These are phyloP conservation scores for Botrytis sinoallii DNA, from an alignment of 2,329 filamentous ascomycete genomes.

Conservation along the genomic window DNA sequence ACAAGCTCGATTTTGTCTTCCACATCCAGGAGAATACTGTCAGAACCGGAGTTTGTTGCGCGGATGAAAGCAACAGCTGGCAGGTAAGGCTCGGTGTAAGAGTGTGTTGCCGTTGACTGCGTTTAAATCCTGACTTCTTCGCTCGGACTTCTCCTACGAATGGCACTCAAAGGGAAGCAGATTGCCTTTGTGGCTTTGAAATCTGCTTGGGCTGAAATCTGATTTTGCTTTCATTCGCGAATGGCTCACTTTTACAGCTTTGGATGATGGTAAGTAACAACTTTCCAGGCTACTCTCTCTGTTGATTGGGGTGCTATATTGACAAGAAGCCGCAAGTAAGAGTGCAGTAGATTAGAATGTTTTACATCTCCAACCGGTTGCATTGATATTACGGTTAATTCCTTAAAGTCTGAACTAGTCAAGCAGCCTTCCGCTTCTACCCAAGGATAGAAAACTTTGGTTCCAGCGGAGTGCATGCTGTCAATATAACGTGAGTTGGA, in stretches of 20 bases:
- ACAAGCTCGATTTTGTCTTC: not conserved
- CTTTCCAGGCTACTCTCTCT: not conserved
- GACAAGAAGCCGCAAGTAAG: not conserved
- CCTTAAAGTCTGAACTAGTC: not conserved
- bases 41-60: not conserved
- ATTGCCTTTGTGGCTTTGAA: not conserved
- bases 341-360: accelerated
- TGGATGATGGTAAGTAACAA: no score
- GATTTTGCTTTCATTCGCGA: not conserved
- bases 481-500: not conserved
- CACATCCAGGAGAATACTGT: not conserved
- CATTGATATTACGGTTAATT: not conserved
- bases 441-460: not conserved
- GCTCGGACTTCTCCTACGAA: not conserved
- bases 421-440: not conserved
- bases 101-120: not conserved
- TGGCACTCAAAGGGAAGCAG: not conserved
- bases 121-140: not conserved
- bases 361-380: not conserved
- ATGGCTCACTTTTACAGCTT: not conserved
- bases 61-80: not conserved
- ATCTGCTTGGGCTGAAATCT: not conserved
- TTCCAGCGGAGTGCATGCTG: not conserved
- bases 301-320: not conserved
- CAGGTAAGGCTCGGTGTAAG: not conserved